Percentiles rank a stretch among this genome's conserved stretches.
phyloP scores from a whole-genome alignment of 371 early-diverging fungal species.

The Mucor irregularis region DNA sequence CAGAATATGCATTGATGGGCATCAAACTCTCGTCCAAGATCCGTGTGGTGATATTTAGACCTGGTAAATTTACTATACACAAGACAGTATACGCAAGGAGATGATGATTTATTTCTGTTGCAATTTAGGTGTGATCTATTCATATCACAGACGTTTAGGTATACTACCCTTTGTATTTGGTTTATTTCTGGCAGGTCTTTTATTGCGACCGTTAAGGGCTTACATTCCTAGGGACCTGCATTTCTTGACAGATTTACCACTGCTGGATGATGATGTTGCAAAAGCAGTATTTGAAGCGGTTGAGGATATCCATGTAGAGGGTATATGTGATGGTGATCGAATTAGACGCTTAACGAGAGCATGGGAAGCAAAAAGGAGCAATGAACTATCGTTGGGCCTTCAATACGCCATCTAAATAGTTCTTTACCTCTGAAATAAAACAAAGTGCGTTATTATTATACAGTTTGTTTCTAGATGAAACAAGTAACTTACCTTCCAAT shows the following conservation, averaged over 20 bases:
- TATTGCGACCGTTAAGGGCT: not conserved
- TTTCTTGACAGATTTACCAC: not conserved
- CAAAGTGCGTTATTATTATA: too few relatives aligned
- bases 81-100: too few relatives aligned
- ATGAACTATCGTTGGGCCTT: too few relatives aligned
- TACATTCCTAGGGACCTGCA: not conserved
- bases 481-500: slow-evolving; percentile 28
- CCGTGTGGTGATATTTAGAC: not conserved
- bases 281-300: not conserved
- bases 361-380: not conserved
- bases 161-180: not conserved
- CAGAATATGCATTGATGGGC: not conserved
- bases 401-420: too few relatives aligned
- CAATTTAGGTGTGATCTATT: not conserved
- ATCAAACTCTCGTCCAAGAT: not conserved
- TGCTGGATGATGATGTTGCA: not conserved
- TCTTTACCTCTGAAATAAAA: too few relatives aligned
- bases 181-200: not conserved
- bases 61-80: not conserved
- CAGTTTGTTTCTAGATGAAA: too few relatives aligned
- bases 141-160: not conserved
- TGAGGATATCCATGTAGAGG: not conserved
- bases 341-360: not conserved
- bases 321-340: not conserved
- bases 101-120: not conserved